These are phyloP conservation scores for Lithospermum erythrorhizon DNA, from an alignment of 257 asterid species.

Conservation along the genomic window DNA sequence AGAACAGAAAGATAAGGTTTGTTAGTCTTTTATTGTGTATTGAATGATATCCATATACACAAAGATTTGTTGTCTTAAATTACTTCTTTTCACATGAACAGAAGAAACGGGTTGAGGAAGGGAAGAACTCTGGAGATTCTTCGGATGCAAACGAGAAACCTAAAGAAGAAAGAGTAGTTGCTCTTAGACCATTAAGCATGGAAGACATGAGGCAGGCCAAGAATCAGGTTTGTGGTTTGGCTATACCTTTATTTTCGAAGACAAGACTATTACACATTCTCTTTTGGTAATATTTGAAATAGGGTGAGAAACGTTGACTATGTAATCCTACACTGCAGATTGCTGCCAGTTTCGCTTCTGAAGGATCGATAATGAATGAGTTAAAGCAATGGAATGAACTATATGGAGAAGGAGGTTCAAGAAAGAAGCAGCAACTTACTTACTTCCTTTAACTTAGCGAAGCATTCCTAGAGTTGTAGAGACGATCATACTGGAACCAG, in stretches of 20 bases:
- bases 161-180: constrained; percentile 39
- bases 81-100: constrained; percentile 27
- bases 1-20: constrained; percentile 63
- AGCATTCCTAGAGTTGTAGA: neutral
- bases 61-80: neutral
- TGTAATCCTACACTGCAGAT: constrained; percentile 32
- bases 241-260: neutral
- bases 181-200: constrained; percentile 73
- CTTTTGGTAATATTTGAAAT: constrained; percentile 4
- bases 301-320: constrained; percentile 1
- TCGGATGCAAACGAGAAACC: constrained; percentile 25
- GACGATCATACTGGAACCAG: too few species aligned
- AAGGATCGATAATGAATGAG: constrained; percentile 83
- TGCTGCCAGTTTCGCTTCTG: constrained; percentile 89
- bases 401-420: constrained; percentile 91
- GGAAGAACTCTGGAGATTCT: constrained; percentile 34
- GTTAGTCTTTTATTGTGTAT: neutral
- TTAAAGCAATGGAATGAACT: constrained; percentile 90
- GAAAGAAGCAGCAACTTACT: constrained; percentile 71
- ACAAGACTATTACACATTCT: neutral
- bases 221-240: constrained; percentile 49
- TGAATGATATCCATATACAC: neutral
- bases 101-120: constrained; percentile 46
- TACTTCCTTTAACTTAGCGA: constrained; percentile 59
- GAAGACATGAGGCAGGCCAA: constrained; percentile 80